phyloP scores from a whole-genome alignment of 495 filamentous ascomycete genomes.

The Hypoxylon rickii region DNA sequence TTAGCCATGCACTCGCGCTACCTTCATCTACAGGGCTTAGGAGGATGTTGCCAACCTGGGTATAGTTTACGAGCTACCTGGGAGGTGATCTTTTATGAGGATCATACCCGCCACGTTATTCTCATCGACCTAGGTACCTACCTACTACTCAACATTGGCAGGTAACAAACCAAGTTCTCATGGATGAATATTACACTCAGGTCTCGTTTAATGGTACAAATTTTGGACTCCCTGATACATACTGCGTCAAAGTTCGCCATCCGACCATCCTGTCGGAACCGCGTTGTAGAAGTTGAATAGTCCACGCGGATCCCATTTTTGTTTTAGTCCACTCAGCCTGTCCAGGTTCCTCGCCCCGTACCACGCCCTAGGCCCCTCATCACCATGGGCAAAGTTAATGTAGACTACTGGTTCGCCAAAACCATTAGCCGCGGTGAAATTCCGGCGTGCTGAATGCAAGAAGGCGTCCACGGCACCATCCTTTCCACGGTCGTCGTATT shows the following conservation, averaged over 20 bases:
- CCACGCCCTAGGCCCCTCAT: slow-evolving; percentile 38
- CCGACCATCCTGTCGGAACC: background rate
- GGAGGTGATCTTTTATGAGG: too few species aligned
- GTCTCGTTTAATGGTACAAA: background rate
- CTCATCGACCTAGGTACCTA: too few species aligned
- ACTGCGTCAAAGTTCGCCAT: background rate
- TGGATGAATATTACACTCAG: too few species aligned
- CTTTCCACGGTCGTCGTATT: slow-evolving; percentile 2
- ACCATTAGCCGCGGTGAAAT: background rate
- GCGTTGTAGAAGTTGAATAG: slow-evolving; percentile 23
- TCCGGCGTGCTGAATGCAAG: background rate
- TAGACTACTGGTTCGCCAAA: slow-evolving; percentile 21
- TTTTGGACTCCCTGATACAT: background rate
- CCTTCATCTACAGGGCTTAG: too few species aligned
- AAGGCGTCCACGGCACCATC: background rate
- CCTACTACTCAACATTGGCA: too few species aligned
- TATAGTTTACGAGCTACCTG: too few species aligned
- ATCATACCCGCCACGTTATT: too few species aligned
- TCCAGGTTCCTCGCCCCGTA: slow-evolving; percentile 38
- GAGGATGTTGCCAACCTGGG: too few species aligned
- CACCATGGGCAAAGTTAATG: slow-evolving; percentile 44
- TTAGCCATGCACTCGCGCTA: too few species aligned
- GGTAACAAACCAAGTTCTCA: too few species aligned
- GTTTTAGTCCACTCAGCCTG: slow-evolving; percentile 32
- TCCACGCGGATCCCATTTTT: slow-evolving; percentile 32